Evolutionary conservation across 371 early-diverging fungal genomes (phyloP).

Genomic region (Choanephora cucurbitarum): DNA sequence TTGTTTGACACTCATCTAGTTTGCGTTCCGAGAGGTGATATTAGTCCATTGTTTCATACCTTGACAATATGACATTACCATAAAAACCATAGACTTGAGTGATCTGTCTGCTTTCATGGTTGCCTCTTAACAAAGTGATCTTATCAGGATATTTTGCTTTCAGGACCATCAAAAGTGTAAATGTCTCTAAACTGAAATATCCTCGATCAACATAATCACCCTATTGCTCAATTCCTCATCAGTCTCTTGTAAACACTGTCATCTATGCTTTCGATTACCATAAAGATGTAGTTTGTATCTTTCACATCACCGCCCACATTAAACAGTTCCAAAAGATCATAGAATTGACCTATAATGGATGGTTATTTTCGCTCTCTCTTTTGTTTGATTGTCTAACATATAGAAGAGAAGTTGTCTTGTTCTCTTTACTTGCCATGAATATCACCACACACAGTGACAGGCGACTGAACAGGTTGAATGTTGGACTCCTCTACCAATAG

Average conservation of each 20-base stretch:
- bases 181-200: conserved; percentile 99
- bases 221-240: conserved; percentile 11
- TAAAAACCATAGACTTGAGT: conserved; percentile 99
- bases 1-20: conserved; percentile 98
- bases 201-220: conserved; percentile 99
- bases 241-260: neutral
- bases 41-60: too few species aligned
- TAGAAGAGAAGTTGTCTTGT: neutral
- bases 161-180: conserved; percentile 93
- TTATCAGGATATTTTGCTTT: conserved; percentile 95
- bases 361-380: too few species aligned
- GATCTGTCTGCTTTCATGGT: conserved; percentile 99
- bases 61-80: too few species aligned
- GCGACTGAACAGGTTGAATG: conserved; percentile 93
- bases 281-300: conserved; percentile 98
- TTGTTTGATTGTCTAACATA: too few species aligned
- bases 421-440: conserved; percentile 77
- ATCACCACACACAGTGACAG: conserved; percentile 99
- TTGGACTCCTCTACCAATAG: conserved; percentile 95
- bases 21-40: too few species aligned
- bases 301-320: conserved; percentile 97
- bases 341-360: conserved; percentile 97
- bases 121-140: conserved; percentile 98
- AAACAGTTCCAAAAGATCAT: conserved; percentile 98
- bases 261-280: conserved; percentile 58